These are phyloP conservation scores for Candida takata DNA, from an alignment of 805 yeast genomes.

Conservation along the genomic window DNA sequence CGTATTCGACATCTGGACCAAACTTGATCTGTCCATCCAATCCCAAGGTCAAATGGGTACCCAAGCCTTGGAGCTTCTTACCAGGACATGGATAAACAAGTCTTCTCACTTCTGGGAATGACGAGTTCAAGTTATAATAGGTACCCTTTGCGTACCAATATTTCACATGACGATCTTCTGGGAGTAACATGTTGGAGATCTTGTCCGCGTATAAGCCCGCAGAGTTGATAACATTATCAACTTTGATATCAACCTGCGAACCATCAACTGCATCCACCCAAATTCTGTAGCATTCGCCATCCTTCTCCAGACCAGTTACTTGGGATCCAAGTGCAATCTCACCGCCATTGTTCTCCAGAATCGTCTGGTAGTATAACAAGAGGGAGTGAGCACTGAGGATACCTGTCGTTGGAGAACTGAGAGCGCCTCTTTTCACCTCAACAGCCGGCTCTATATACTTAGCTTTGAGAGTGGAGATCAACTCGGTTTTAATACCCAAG, in stretches of 20 bases:
- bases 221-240: slow-evolving; percentile 60
- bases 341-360: slow-evolving; percentile 52
- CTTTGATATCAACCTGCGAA: slow-evolving; percentile 34
- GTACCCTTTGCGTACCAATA: slow-evolving; percentile 80
- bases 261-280: slow-evolving; percentile 25
- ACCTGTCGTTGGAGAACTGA: slow-evolving; percentile 78
- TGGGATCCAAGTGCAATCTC: slow-evolving; percentile 58
- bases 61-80: slow-evolving; percentile 66
- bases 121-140: slow-evolving; percentile 53
- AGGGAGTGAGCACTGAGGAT: slow-evolving; percentile 77
- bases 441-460: slow-evolving; percentile 57
- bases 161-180: slow-evolving; percentile 47
- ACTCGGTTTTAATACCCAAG: slow-evolving; percentile 53
- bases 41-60: slow-evolving; percentile 82
- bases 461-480: slow-evolving; percentile 41
- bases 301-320: slow-evolving; percentile 35
- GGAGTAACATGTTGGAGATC: slow-evolving; percentile 65
- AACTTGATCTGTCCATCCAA: slow-evolving; percentile 72
- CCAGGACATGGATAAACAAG: slow-evolving; percentile 77
- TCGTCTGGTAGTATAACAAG: slow-evolving; percentile 49
- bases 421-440: slow-evolving; percentile 49
- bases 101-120: slow-evolving; percentile 44
- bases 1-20: slow-evolving; percentile 90
- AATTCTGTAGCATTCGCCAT: slow-evolving; percentile 24
- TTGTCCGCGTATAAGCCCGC: slow-evolving; percentile 75